These are phyloP conservation scores for Fusarium duplospermum DNA, from an alignment of 2,329 filamentous ascomycete species.

Conservation along the genomic window DNA sequence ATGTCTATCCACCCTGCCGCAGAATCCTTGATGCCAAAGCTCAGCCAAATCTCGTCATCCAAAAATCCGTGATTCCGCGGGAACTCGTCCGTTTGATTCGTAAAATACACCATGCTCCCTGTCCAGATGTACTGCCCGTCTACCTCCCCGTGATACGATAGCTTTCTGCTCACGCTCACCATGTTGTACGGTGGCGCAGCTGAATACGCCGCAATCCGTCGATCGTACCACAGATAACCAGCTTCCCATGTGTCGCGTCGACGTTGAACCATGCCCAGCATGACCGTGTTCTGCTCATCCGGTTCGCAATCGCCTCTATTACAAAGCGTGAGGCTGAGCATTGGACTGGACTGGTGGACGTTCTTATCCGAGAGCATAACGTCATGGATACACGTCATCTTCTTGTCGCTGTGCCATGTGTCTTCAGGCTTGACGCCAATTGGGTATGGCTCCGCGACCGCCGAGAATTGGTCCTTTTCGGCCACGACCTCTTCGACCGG, in stretches of 20 bases:
- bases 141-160: constrained; percentile 37
- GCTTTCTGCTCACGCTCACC: constrained; percentile 39
- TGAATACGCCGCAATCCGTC: constrained; percentile 33
- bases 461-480: constrained; percentile 9
- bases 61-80: constrained; percentile 33
- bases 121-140: constrained; percentile 35
- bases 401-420: constrained; percentile 27
- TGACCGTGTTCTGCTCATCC: constrained; percentile 28
- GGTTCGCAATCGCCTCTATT: constrained; percentile 33
- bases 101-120: constrained; percentile 33
- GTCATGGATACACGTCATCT: constrained; percentile 33
- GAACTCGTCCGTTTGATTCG: constrained; percentile 17
- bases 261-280: constrained; percentile 36
- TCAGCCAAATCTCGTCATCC: constrained; percentile 39
- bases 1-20: constrained; percentile 39
- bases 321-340: constrained; percentile 37
- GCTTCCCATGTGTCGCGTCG: constrained; percentile 22
- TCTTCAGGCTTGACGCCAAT: neutral
- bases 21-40: constrained; percentile 36
- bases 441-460: constrained; percentile 33
- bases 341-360: constrained; percentile 38
- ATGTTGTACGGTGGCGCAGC: constrained; percentile 32
- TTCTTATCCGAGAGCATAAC: constrained; percentile 25
- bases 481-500: constrained; percentile 20
- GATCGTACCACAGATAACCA: constrained; percentile 34